A percentile compares a stretch with the other conserved stretches of the same genome.
Evolutionary conservation across 257 asterid genomes (phyloP).

Genomic region (Forsythia suspensa): DNA sequence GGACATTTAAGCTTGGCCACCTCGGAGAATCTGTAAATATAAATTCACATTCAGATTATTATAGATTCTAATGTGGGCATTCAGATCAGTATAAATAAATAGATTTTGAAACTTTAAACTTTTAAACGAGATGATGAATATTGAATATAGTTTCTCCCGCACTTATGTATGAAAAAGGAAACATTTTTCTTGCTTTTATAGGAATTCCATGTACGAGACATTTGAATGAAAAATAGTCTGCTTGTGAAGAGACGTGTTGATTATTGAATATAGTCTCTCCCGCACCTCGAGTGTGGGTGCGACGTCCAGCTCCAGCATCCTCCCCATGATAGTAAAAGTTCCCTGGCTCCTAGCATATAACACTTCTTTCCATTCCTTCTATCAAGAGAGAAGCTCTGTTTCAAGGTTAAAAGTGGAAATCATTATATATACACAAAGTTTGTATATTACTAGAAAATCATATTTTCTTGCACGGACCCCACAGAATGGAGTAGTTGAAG

Average conservation of each 20-base stretch:
- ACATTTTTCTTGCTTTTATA: not conserved
- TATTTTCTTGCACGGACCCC: not conserved
- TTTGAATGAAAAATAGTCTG: not conserved
- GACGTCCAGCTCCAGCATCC: constrained; percentile 50
- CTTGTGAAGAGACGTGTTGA: not conserved
- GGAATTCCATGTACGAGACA: not conserved
- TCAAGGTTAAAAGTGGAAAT: not conserved
- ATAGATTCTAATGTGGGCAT: not conserved
- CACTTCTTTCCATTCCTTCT: constrained; percentile 47
- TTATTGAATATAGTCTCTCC: not conserved
- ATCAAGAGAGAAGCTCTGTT: constrained; percentile 45
- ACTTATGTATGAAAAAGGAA: not conserved
- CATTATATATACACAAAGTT: not conserved
- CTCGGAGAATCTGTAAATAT: constrained; percentile 53
- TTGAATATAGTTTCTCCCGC: not conserved
- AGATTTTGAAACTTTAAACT: not conserved
- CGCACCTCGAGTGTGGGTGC: constrained; percentile 45
- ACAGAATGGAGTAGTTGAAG: not conserved
- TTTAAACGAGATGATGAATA: not conserved
- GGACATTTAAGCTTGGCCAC: constrained; percentile 57
- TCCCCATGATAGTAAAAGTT: constrained; percentile 52
- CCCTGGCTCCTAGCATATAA: constrained; percentile 44
- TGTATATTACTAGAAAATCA: not conserved
- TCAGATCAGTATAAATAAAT: not conserved
- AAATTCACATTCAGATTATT: not conserved